Evolutionary conservation across 2,329 filamentous ascomycete genomes (phyloP).

Genomic region (Talaromyces sp.): DNA sequence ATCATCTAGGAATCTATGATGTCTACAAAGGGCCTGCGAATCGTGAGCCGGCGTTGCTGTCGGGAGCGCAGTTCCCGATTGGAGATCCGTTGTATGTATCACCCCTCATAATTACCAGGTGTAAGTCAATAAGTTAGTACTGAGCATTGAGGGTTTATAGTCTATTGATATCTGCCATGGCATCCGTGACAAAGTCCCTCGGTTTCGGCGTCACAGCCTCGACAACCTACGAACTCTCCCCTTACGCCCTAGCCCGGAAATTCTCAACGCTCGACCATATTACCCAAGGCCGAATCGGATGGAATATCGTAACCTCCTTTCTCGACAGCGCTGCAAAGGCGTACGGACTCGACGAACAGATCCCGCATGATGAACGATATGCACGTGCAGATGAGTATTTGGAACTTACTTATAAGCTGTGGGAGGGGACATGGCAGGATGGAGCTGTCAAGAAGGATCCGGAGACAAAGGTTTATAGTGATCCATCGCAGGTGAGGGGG

Average conservation of each 20-base stretch:
- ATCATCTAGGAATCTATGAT: conserved; percentile 48
- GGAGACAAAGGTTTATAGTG: conserved; percentile 28
- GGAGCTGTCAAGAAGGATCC: conserved; percentile 32
- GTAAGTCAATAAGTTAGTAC: neutral
- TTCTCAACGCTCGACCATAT: conserved; percentile 55
- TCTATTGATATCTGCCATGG: conserved; percentile 42
- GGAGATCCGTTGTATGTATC: conserved; percentile 39
- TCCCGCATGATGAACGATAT: conserved; percentile 51
- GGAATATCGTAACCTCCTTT: conserved; percentile 53
- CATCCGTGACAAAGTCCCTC: conserved; percentile 46
- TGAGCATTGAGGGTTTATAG: neutral
- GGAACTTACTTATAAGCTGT: conserved; percentile 47
- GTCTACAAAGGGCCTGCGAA: conserved; percentile 45
- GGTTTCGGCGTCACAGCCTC: conserved; percentile 54
- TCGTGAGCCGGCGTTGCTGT: conserved; percentile 36
- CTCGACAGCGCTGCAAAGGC: conserved; percentile 49
- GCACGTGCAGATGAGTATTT: conserved; percentile 49
- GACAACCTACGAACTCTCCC: conserved; percentile 51
- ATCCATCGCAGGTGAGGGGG: conserved; percentile 33
- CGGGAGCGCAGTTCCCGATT: conserved; percentile 43
- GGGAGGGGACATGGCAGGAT: conserved; percentile 52
- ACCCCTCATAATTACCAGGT: neutral
- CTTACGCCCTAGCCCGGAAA: conserved; percentile 53
- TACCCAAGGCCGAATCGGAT: conserved; percentile 49
- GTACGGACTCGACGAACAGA: conserved; percentile 44